These are phyloP conservation scores for Hypomyces rosellus DNA, from an alignment of 2,329 filamentous ascomycete species.

Conservation along the genomic window DNA sequence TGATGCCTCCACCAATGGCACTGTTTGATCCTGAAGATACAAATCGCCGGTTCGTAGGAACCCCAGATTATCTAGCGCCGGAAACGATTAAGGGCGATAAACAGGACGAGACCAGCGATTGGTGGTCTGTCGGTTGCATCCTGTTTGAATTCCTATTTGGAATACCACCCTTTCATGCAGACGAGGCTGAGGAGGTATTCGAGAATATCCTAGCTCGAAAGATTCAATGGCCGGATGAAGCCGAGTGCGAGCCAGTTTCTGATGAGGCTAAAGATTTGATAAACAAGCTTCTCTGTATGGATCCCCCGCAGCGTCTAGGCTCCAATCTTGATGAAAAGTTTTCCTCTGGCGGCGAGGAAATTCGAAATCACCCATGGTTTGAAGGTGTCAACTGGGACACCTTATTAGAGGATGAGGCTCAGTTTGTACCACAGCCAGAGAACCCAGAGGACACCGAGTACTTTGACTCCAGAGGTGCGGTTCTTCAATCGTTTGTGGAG, in stretches of 20 bases:
- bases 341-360: conserved; percentile 80
- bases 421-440: conserved; percentile 87
- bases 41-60: conserved; percentile 89
- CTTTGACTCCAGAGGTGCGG: conserved; percentile 87
- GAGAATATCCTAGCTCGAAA: conserved; percentile 87
- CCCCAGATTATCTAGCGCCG: conserved; percentile 91
- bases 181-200: conserved; percentile 87
- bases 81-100: conserved; percentile 94
- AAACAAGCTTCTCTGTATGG: conserved; percentile 80
- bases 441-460: conserved; percentile 98
- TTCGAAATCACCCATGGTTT: conserved; percentile 87
- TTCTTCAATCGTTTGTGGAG: conserved; percentile 84
- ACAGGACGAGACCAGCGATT: conserved; percentile 97
- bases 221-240: conserved; percentile 87
- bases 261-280: conserved; percentile 89
- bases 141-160: conserved; percentile 95
- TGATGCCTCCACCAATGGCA: conserved; percentile 88
- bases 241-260: conserved; percentile 67
- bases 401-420: conserved; percentile 87
- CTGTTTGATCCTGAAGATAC: conserved; percentile 93
- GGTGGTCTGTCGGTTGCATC: conserved; percentile 99
- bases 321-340: conserved; percentile 80
- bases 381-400: conserved; percentile 81
- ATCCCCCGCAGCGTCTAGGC: conserved; percentile 76
- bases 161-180: conserved; percentile 86